These are phyloP conservation scores for Paecilomyces niveus DNA, from an alignment of 2,329 filamentous ascomycete species.

Conservation along the genomic window DNA sequence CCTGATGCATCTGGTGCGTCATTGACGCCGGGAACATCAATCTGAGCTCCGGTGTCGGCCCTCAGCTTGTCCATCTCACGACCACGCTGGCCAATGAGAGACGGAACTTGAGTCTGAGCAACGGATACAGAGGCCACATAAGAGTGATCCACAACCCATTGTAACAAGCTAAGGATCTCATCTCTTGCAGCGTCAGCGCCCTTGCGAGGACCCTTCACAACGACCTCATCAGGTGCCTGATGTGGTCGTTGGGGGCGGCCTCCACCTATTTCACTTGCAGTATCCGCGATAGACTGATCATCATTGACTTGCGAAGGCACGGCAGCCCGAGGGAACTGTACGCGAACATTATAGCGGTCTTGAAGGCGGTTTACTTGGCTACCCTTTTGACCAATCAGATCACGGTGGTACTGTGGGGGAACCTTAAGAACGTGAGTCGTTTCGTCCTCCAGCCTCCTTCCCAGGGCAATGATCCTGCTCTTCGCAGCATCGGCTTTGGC, in stretches of 20 bases:
- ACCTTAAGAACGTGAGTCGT: conserved; percentile 81
- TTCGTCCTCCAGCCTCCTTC: conserved; percentile 83
- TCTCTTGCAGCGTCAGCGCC: conserved; percentile 88
- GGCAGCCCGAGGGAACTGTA: conserved; percentile 79
- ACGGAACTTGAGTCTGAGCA: conserved; percentile 87
- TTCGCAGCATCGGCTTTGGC: conserved; percentile 87
- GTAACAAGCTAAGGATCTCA: conserved; percentile 79
- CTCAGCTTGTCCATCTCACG: conserved; percentile 86
- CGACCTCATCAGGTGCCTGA: conserved; percentile 81
- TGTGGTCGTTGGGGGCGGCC: conserved; percentile 56
- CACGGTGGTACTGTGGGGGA: conserved; percentile 86
- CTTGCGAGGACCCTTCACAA: conserved; percentile 83
- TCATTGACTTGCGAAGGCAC: conserved; percentile 45
- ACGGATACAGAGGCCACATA: conserved; percentile 73
- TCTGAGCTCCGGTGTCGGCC: conserved; percentile 74
- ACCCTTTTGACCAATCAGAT: conserved; percentile 84
- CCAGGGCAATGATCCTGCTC: conserved; percentile 69
- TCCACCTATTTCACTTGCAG: conserved; percentile 57
- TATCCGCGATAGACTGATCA: conserved; percentile 64
- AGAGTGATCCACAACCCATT: conserved; percentile 86
- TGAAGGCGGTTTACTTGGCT: conserved; percentile 86
- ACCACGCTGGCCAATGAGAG: conserved; percentile 83
- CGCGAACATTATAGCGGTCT: conserved; percentile 84
- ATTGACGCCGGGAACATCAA: conserved; percentile 79
- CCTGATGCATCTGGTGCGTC: conserved; percentile 60